Evolutionary conservation across 2,329 filamentous ascomycete species (phyloP), one percentile per base, ranked within the genome.

Genomic region (Paecilomyces sp.): DNA sequence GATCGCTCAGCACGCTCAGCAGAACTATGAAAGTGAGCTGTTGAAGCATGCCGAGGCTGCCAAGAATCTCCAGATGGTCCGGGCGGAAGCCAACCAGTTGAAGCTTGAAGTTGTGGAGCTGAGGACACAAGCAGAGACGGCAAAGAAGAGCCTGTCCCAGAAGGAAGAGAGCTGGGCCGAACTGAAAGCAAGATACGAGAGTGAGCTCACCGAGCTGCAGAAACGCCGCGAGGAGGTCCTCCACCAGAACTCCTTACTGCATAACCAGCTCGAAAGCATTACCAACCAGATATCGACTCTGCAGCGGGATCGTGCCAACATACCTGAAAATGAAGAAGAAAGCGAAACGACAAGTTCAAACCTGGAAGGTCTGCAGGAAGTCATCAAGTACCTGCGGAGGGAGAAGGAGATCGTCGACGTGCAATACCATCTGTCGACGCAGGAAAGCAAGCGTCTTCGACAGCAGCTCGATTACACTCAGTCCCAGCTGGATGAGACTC

Each of bases 321-420:
- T 79, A 4, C 77, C 84, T 12, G 86, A 89, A 36, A 70, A 73
- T 30, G 75, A 78, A 31, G 78, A 79, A 12, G 69, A 73, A 15
- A 78, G 81, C 60, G 79, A 79, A 12, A 74, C 81, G 1, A 75
- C 82, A 15, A 76, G 81, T 6, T 77, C 84, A 3, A 86, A 85
- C 50, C 79, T 87, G 9, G 90, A 91, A 65, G 90, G 90, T 57
- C 84, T 96, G 9, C 89, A 94, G 62, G 93, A 97, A 69, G 85
- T 99, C 59, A 95, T 96, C 76, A 89, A 85, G 62, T 99, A 94
- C 73, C 80, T 99, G 62, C 88, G 93, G 54, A 89, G 91, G 51
- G 95, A 99, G 77, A 99, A 97, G 80, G 94, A 97, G 72, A 97
- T 99, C 65, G 84, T 97, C 8, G 93, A 99, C 67, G 91, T 97